Percentiles rank a stretch among this genome's conserved stretches.
Conservation (phyloP, 805 yeast species). For the Metschnikowia santaceciliae region DNA sequence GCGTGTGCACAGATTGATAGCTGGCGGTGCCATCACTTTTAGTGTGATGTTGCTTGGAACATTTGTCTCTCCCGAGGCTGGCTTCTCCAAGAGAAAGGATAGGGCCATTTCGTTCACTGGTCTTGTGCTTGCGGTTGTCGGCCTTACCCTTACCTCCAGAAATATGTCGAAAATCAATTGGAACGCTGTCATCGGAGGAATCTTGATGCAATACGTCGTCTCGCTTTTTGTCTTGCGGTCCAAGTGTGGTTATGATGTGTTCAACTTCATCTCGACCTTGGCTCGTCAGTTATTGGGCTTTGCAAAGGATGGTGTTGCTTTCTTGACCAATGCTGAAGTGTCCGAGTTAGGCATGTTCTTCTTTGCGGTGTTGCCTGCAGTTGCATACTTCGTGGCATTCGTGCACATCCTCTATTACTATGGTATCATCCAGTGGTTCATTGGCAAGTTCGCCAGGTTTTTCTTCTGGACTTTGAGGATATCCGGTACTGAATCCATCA, state of each 20-base stretch:
- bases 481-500: conserved; percentile 62
- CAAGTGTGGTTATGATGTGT: conserved; percentile 55
- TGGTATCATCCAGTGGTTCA: conserved; percentile 58
- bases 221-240: conserved; percentile 62
- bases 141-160: conserved; percentile 44
- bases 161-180: conserved; percentile 46
- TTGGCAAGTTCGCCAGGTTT: conserved; percentile 52
- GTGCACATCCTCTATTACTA: conserved; percentile 57
- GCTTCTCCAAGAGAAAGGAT: conserved; percentile 45
- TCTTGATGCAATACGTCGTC: conserved; percentile 55
- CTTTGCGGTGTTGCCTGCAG: conserved; percentile 59
- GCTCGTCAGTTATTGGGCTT: conserved; percentile 55
- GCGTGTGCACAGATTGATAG: conserved; percentile 34
- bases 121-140: conserved; percentile 41
- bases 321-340: conserved; percentile 43
- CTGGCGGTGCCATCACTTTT: conserved; percentile 44
- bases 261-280: conserved; percentile 54
- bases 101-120: conserved; percentile 60
- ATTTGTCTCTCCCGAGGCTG: conserved; percentile 46
- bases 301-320: conserved; percentile 60
- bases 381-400: conserved; percentile 59
- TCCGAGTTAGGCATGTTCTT: conserved; percentile 45
- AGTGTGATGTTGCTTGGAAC: conserved; percentile 52
- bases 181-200: conserved; percentile 58
- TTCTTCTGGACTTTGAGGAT: conserved; percentile 58